Percentiles rank a stretch among this genome's conserved stretches.
phyloP scores from a whole-genome alignment of 176 grass and related monocot genomes.

The Aegilops sharonensis region DNA sequence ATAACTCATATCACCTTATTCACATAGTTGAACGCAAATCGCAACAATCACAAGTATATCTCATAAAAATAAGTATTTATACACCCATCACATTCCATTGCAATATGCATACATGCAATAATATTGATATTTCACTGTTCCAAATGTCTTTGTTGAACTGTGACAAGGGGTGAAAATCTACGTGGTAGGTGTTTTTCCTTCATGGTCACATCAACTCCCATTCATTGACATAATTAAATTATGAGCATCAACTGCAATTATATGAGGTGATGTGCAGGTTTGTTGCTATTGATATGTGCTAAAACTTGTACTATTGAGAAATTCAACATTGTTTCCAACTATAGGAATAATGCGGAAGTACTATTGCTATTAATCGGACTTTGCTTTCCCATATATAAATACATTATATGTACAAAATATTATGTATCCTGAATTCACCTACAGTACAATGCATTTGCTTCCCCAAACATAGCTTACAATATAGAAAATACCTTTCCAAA shows the following conservation, averaged over 20 bases:
- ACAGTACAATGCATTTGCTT: not conserved
- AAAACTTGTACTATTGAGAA: constrained; percentile 23
- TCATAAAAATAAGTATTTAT: no score
- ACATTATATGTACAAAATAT: not conserved
- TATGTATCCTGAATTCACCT: not conserved
- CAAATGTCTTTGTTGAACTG: not conserved
- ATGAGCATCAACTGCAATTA: constrained; percentile 27
- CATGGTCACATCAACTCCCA: constrained; percentile 12
- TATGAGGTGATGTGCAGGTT: constrained; percentile 31
- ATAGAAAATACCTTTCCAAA: not conserved
- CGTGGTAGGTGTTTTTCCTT: constrained; percentile 22
- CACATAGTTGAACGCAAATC: no score
- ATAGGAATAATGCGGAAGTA: not conserved
- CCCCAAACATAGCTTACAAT: not conserved
- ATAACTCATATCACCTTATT: no score
- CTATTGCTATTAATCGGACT: not conserved
- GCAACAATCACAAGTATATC: no score
- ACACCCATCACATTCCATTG: no score
- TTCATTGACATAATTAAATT: constrained; percentile 9
- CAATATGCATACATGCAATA: no score
- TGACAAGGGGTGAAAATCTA: constrained; percentile 20
- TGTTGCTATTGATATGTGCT: constrained; percentile 21
- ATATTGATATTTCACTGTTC: not conserved
- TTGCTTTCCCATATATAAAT: not conserved
- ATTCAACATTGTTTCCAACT: constrained; percentile 37